Evolutionary conservation across 768 basidiomycete genomes (phyloP), one percentile per base, ranked within the genome.

Genomic region (Pluteus cervinus): DNA sequence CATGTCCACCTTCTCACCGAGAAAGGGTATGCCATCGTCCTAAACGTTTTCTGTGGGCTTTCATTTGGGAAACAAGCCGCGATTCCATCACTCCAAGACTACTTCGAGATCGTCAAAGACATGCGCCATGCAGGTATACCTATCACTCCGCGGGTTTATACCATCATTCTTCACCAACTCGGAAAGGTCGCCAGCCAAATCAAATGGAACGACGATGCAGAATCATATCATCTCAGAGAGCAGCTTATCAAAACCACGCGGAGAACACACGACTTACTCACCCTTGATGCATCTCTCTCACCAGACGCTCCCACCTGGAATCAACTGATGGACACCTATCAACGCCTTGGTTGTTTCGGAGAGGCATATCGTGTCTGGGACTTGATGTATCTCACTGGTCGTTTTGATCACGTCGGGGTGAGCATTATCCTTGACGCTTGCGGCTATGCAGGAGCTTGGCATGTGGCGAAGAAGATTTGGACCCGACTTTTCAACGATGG

Each of bases 361-460:
- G 83, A 86, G 40, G 79, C 84, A 11, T 81, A 76, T 47, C 69
- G 79, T 24, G 70, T 94, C 3, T 97, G 91, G 89, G 79, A 90
- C 52, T 67, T 68, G 52, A 69, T 88, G 57, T 73, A 73, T 50
- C 49, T 76, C 29, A 62, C 75, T n/a, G 68, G 72, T 12, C 66
- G 61, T 32, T 79, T 73, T 49, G 73, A 81, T 56, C 61, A 76
- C 37, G 57, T 69, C 39, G 83, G 77, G 42, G 72, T 97, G 35
- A 86, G 77, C 60, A 85, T 92, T 62, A 79, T 92, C 44, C 57
- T 94, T 21, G 91, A 93, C 52, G 80, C 85, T 1, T 94, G 90
- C 47, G 87, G 82, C 1, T 76, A 67, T 46, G 70, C 78, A 6
- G 61, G 67, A 3, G 67, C 75, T 8, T 55, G 65, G 45, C 61